Evolutionary conservation across 2,329 filamentous ascomycete species (phyloP).

Genomic region (Phoma sp.): DNA sequence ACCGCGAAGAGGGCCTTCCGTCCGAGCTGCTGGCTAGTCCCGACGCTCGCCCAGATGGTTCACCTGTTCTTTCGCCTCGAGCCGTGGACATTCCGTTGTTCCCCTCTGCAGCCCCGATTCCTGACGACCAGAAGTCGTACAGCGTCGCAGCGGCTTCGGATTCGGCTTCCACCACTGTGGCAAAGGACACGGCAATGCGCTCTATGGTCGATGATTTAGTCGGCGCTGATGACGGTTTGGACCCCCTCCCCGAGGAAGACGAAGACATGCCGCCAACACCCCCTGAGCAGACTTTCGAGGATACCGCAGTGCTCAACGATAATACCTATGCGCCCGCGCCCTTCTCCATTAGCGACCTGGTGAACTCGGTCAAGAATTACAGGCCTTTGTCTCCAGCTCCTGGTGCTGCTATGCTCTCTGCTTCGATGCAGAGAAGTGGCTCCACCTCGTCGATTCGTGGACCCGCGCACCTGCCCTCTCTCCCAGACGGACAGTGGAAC

Average conservation of each 20-base stretch:
- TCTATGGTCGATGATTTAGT: constrained; percentile 66
- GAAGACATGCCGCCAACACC: constrained; percentile 55
- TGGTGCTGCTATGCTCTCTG: constrained; percentile 30
- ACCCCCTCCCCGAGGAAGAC: constrained; percentile 51
- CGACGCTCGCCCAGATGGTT: constrained; percentile 46
- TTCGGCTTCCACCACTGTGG: constrained; percentile 53
- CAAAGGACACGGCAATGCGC: constrained; percentile 58
- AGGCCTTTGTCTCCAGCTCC: constrained; percentile 39
- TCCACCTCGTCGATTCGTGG: constrained; percentile 47
- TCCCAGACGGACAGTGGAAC: constrained; percentile 46
- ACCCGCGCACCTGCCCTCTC: constrained; percentile 43
- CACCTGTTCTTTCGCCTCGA: constrained; percentile 46
- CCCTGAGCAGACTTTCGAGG: constrained; percentile 54
- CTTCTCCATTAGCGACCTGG: constrained; percentile 46
- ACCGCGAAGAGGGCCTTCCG: constrained; percentile 60
- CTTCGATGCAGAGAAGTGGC: constrained; percentile 42
- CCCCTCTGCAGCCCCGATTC: constrained; percentile 30
- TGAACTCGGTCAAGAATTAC: constrained; percentile 47
- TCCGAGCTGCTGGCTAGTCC: constrained; percentile 58
- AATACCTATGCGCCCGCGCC: constrained; percentile 36
- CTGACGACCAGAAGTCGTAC: constrained; percentile 46
- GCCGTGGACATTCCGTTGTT: constrained; percentile 50
- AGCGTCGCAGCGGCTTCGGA: constrained; percentile 52
- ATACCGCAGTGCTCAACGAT: constrained; percentile 45
- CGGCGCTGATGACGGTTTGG: constrained; percentile 50